Conservation (phyloP, 768 basidiomycete species). For the Glaciozyma martinii region DNA sequence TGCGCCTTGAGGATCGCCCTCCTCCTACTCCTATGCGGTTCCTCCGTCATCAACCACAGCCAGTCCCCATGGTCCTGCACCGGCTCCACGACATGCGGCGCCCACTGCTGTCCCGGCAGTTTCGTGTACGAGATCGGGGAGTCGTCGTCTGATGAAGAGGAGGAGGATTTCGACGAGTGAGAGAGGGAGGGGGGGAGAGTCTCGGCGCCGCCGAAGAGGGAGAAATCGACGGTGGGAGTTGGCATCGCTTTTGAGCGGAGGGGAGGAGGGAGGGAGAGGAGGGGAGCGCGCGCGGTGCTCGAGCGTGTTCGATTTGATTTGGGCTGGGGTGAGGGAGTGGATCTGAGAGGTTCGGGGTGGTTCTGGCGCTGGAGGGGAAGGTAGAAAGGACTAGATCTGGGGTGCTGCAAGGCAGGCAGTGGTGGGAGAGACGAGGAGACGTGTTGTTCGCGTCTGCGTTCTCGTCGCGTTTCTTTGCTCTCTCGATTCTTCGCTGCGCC, state of each 20-base stretch:
- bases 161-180: neutral
- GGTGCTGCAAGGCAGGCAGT: too few relatives aligned
- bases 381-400: too few relatives aligned
- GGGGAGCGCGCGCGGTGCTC: neutral
- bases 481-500: too few relatives aligned
- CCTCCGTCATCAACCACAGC: slow-evolving; percentile 95
- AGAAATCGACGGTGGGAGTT: slow-evolving; percentile 6
- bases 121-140: neutral
- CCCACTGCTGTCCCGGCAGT: slow-evolving; percentile 18
- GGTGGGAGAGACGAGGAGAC: too few relatives aligned
- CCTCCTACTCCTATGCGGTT: slow-evolving; percentile 82
- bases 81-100: slow-evolving; percentile 43
- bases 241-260: neutral
- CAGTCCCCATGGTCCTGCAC: slow-evolving; percentile 77
- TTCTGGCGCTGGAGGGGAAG: too few relatives aligned
- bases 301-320: too few relatives aligned
- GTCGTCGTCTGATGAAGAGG: slow-evolving; percentile 18
- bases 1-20: slow-evolving; percentile 87
- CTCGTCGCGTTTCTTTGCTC: too few relatives aligned
- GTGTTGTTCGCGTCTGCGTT: too few relatives aligned
- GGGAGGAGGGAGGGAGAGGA: neutral
- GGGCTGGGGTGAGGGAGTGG: too few relatives aligned
- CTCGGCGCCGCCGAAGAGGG: slow-evolving; percentile 28
- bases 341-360: too few relatives aligned
- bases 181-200: slow-evolving; percentile 11